Conservation (phyloP, 805 yeast species). For the Starmerella vaccinii region DNA sequence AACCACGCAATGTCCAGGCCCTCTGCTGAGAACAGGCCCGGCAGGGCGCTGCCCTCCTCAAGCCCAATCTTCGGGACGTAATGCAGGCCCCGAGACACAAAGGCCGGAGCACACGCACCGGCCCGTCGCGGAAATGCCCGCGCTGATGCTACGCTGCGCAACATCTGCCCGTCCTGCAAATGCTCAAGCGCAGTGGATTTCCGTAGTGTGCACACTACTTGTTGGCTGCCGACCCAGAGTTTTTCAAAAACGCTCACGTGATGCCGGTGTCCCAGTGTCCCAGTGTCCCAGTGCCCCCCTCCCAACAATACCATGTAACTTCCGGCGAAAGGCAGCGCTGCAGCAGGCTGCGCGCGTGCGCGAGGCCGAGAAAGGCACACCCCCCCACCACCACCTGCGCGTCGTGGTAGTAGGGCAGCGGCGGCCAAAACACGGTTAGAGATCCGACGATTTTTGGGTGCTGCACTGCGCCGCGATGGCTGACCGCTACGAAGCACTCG, state of each 20-base stretch:
- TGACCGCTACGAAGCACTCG: neutral
- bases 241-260: slow-evolving; percentile 1
- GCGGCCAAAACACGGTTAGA: too few relatives aligned
- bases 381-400: too few relatives aligned
- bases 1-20: slow-evolving; percentile 73
- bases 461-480: neutral
- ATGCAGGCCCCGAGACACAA: slow-evolving; percentile 14
- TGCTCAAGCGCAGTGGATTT: too few relatives aligned
- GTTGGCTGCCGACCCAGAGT: neutral
- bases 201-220: too few relatives aligned
- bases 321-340: too few relatives aligned
- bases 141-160: neutral
- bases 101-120: neutral
- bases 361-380: too few relatives aligned
- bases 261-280: too few relatives aligned
- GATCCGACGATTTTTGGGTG: too few relatives aligned
- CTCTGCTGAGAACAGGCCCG: slow-evolving; percentile 50
- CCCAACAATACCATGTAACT: neutral
- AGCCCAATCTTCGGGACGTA: slow-evolving; percentile 32
- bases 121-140: neutral
- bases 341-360: too few relatives aligned
- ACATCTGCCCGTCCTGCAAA: neutral
- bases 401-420: neutral
- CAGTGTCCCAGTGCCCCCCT: neutral
- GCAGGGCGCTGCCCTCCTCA: slow-evolving; percentile 39